A percentile compares a stretch with the other conserved stretches of the same genome.
Evolutionary conservation across 2,329 filamentous ascomycete genomes (phyloP).

Genomic region (Chaetomium sp.): DNA sequence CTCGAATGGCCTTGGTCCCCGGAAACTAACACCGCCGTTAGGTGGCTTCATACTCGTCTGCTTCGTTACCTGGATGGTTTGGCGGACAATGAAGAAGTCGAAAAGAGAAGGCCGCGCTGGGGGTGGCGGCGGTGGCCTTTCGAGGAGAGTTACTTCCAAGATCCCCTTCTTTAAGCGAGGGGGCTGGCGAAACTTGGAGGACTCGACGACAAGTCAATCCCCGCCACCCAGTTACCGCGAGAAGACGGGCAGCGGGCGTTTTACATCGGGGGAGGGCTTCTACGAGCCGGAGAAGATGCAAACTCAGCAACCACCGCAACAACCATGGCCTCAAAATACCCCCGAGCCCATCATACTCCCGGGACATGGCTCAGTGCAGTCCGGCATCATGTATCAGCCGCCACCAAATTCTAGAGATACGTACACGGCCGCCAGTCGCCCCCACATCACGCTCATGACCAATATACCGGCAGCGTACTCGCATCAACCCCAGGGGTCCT

Average conservation of each 20-base stretch:
- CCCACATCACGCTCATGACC: slow-evolving; percentile 14
- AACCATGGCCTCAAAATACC: slow-evolving; percentile 2
- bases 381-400: slow-evolving; percentile 7
- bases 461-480: slow-evolving; percentile 19
- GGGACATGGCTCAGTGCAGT: background rate
- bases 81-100: slow-evolving; percentile 43
- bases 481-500: slow-evolving; percentile 36
- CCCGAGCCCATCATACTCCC: background rate
- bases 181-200: slow-evolving; percentile 40
- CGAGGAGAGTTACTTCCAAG: slow-evolving; percentile 36
- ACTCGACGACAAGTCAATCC: slow-evolving; percentile 24
- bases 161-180: slow-evolving; percentile 42
- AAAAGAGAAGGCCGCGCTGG: slow-evolving; percentile 34
- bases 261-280: slow-evolving; percentile 25
- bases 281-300: slow-evolving; percentile 32
- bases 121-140: slow-evolving; percentile 21
- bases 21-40: slow-evolving; percentile 31
- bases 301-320: slow-evolving; percentile 7
- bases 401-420: slow-evolving; percentile 1
- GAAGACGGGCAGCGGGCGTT: slow-evolving; percentile 22
- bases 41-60: slow-evolving; percentile 50
- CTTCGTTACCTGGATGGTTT: slow-evolving; percentile 50
- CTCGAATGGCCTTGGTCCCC: background rate
- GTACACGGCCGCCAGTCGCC: slow-evolving; percentile 24
- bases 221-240: slow-evolving; percentile 33